Evolutionary conservation across 306 rosid genomes (phyloP).

Genomic region (Quillaja saponaria): DNA sequence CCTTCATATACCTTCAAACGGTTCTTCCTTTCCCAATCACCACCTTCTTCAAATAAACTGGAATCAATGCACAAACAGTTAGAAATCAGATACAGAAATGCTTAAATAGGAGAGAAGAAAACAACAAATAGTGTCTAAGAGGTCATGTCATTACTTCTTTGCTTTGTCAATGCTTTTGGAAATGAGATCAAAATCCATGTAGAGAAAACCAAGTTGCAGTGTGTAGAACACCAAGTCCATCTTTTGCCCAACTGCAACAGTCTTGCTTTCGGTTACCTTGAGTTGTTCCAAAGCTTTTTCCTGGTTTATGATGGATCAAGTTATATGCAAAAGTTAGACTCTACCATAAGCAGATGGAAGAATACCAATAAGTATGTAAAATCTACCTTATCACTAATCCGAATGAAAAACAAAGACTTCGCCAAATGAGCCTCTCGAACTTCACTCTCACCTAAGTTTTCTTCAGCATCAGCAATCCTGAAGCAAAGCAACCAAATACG

Average conservation of each 20-base stretch:
- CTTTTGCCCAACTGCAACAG: constrained; percentile 97
- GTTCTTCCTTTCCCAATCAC: constrained; percentile 99
- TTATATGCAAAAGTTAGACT: constrained; percentile 22
- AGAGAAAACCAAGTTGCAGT: constrained; percentile 86
- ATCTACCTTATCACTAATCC: constrained; percentile 85
- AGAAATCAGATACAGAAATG: constrained; percentile 17
- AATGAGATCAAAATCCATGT: constrained; percentile 95
- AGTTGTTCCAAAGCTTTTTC: constrained; percentile 90
- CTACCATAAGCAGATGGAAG: constrained; percentile 9
- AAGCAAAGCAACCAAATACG: constrained; percentile 32
- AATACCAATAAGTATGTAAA: constrained; percentile 11
- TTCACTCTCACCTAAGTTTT: constrained; percentile 97
- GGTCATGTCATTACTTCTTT: constrained; percentile 48
- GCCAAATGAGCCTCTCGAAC: constrained; percentile 99
- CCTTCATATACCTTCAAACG: constrained; percentile 95
- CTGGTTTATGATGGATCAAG: constrained; percentile 41
- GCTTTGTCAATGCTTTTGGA: constrained; percentile 96
- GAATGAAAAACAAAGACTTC: constrained; percentile 82
- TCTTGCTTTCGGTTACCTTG: constrained; percentile 87
- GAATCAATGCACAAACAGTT: constrained; percentile 33
- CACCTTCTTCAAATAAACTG: constrained; percentile 99
- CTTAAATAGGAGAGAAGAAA: constrained; percentile 18
- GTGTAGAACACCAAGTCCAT: constrained; percentile 95
- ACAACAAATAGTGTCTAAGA: background rate
- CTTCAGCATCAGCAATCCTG: constrained; percentile 98